Percentiles rank a stretch among this genome's conserved stretches.
These are phyloP conservation scores for Mrakia frigida DNA, from an alignment of 768 basidiomycete species.

Conservation along the genomic window DNA sequence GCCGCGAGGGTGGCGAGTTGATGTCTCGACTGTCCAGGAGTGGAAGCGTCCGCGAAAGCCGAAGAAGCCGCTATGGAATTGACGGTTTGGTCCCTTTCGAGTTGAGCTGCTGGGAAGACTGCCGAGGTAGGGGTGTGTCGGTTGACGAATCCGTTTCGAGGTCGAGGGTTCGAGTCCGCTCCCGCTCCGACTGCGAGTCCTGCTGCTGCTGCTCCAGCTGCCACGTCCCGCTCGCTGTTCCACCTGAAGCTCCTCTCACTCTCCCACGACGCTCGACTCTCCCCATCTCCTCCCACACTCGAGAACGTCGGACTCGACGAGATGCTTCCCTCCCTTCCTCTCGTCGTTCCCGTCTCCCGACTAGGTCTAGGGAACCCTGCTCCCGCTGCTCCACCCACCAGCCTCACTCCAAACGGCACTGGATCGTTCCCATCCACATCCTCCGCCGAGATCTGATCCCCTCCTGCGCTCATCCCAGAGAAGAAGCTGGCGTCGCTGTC, in stretches of 20 bases:
- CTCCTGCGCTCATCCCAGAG: slow-evolving; percentile 15
- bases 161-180: neutral
- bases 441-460: neutral
- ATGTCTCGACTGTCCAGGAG: neutral
- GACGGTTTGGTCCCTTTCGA: slow-evolving; percentile 2
- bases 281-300: neutral
- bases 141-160: slow-evolving; percentile 8
- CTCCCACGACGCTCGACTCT: slow-evolving; percentile 13
- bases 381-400: neutral
- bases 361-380: neutral
- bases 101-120: neutral
- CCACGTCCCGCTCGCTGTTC: slow-evolving; percentile 14
- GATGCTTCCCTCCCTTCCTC: neutral
- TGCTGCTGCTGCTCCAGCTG: neutral
- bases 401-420: slow-evolving; percentile 1
- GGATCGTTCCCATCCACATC: neutral
- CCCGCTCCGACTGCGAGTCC: neutral
- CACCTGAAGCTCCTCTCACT: slow-evolving; percentile 17
- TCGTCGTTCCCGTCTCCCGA: slow-evolving; percentile 1
- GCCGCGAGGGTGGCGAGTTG: slow-evolving; percentile 4
- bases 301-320: slow-evolving; percentile 22
- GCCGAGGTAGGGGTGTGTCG: slow-evolving; percentile 14
- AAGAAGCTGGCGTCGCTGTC: slow-evolving; percentile 17
- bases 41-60: slow-evolving; percentile 20
- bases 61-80: slow-evolving; percentile 7